phyloP scores from a whole-genome alignment of 176 grass and related monocot genomes.

The Triticum urartu region DNA sequence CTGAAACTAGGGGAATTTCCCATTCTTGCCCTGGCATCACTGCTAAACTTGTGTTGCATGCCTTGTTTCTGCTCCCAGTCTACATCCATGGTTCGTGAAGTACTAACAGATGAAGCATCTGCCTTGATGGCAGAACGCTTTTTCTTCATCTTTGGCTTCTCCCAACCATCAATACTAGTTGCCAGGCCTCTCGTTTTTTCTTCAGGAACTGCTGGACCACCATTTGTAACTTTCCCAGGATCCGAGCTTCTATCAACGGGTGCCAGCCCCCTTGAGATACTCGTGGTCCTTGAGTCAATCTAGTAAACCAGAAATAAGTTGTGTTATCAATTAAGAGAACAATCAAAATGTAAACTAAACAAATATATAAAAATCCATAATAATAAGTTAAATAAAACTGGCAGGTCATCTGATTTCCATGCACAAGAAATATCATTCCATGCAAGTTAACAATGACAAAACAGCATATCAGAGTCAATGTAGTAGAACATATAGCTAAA shows the following conservation, averaged over 20 bases:
- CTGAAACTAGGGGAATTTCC: slow-evolving; percentile 61
- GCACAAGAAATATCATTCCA: slow-evolving; percentile 2
- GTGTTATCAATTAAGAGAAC: slow-evolving; percentile 3
- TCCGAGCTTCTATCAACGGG: slow-evolving; percentile 66
- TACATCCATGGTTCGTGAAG: slow-evolving; percentile 52
- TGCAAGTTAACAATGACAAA: slow-evolving; percentile 32
- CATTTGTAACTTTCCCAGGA: slow-evolving; percentile 56
- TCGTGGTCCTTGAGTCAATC: slow-evolving; percentile 69
- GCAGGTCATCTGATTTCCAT: slow-evolving; percentile 15
- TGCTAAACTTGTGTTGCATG: slow-evolving; percentile 61
- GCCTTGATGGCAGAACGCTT: slow-evolving; percentile 79
- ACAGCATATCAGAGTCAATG: neutral
- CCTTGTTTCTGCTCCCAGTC: slow-evolving; percentile 71
- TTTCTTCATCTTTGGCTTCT: slow-evolving; percentile 87
- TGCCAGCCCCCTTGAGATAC: slow-evolving; percentile 47
- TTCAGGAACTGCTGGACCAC: slow-evolving; percentile 41
- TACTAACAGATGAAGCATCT: slow-evolving; percentile 47
- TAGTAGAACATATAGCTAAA: slow-evolving; percentile 8
- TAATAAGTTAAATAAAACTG: slow-evolving; percentile 3
- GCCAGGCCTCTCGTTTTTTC: slow-evolving; percentile 63
- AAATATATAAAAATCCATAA: neutral
- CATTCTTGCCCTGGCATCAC: slow-evolving; percentile 54
- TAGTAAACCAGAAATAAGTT: slow-evolving; percentile 51
- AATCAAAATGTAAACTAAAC: neutral
- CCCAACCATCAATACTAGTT: slow-evolving; percentile 69